Percentiles rank a stretch among this genome's conserved stretches.
These are phyloP conservation scores for Viridothelium virens DNA, from an alignment of 495 filamentous ascomycete species.

Conservation along the genomic window DNA sequence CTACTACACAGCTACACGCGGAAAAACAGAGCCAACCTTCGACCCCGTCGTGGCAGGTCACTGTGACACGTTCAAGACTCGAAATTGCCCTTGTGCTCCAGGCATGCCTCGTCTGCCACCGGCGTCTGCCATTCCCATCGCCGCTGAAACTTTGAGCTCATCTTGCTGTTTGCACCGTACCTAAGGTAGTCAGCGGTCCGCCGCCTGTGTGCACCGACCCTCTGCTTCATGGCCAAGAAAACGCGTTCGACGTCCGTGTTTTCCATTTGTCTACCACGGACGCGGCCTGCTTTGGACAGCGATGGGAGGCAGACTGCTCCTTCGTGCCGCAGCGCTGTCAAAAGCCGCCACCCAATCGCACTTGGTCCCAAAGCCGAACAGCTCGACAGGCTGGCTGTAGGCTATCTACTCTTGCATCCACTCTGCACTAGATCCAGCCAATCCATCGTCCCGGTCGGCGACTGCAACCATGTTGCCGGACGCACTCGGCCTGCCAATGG, in stretches of 20 bases:
- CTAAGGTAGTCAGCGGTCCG: not conserved
- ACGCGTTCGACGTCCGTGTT: not conserved
- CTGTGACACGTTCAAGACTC: constrained; percentile 1
- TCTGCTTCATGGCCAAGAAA: not conserved
- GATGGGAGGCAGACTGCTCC: constrained; percentile 1
- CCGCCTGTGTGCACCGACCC: not conserved
- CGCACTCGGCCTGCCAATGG: not conserved
- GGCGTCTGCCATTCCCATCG: not conserved
- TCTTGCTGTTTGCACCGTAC: too few relatives aligned
- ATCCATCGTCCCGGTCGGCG: not conserved
- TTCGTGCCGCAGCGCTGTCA: constrained; percentile 9
- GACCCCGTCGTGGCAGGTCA: not conserved
- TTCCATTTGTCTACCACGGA: constrained; percentile 1
- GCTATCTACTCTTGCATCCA: constrained; percentile 7
- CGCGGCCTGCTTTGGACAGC: not conserved
- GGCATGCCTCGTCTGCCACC: not conserved
- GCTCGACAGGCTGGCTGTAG: not conserved
- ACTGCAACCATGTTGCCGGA: constrained; percentile 10
- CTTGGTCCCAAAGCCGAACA: not conserved
- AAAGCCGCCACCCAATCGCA: constrained; percentile 5
- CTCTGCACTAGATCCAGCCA: constrained; percentile 11
- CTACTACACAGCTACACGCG: not conserved
- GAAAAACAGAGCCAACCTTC: not conserved
- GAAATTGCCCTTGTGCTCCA: not conserved
- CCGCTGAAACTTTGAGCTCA: not conserved